These are phyloP conservation scores for Ophidiomyces ophidiicola DNA, from an alignment of 2,329 filamentous ascomycete species.

Conservation along the genomic window DNA sequence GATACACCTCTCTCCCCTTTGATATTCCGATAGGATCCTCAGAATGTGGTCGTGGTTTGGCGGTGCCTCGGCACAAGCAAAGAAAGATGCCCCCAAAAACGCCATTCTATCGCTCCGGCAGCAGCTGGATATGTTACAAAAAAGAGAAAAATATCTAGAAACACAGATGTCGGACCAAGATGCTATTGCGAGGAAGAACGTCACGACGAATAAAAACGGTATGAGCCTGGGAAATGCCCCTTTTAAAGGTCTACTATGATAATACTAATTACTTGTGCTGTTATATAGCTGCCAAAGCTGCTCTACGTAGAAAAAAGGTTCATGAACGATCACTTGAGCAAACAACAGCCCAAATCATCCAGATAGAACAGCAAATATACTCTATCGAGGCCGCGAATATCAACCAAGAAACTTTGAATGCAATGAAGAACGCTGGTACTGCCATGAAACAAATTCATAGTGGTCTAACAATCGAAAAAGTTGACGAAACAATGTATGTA, in stretches of 20 bases:
- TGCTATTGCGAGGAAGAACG: slow-evolving; percentile 73
- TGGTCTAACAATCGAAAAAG: slow-evolving; percentile 82
- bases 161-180: slow-evolving; percentile 91
- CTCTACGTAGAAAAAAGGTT: slow-evolving; percentile 84
- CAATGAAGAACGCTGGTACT: slow-evolving; percentile 79
- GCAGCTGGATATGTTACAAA: slow-evolving; percentile 95
- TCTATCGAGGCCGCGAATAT: slow-evolving; percentile 97
- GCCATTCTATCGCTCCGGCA: slow-evolving; percentile 78
- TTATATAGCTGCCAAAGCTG: slow-evolving; percentile 70
- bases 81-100: slow-evolving; percentile 91
- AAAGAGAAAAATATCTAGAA: slow-evolving; percentile 83
- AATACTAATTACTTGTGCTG: slow-evolving; percentile 3
- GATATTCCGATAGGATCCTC: background rate
- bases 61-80: slow-evolving; percentile 66
- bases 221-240: slow-evolving; percentile 28
- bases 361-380: slow-evolving; percentile 89
- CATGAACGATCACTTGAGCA: slow-evolving; percentile 87
- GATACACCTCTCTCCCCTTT: too few species aligned
- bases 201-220: slow-evolving; percentile 85
- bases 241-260: background rate
- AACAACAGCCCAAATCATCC: slow-evolving; percentile 77
- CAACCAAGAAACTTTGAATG: slow-evolving; percentile 88
- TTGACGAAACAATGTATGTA: slow-evolving; percentile 85
- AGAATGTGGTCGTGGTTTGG: slow-evolving; percentile 83
- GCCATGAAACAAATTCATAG: slow-evolving; percentile 92